Evolutionary conservation across 2,329 filamentous ascomycete genomes (phyloP), one percentile per base, ranked within the genome.

Genomic region (Fusarium coffeatum): DNA sequence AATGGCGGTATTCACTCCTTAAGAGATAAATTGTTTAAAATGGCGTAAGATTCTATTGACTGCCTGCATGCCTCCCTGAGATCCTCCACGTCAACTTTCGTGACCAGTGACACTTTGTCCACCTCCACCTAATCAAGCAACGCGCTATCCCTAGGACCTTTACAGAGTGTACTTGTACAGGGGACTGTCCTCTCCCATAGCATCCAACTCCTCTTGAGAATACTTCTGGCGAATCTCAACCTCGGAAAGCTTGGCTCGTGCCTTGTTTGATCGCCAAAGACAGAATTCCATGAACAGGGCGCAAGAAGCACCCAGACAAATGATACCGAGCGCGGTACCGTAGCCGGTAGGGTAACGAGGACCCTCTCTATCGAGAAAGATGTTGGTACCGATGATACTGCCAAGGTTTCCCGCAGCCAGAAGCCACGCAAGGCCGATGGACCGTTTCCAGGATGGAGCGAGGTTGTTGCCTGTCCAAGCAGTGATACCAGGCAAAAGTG

Each of bases 331-430:
- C 9, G 78, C 74, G 3, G 78, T 73, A 0, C 79, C 77, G 49
- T 80, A 82, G 2, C 80, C 81, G 0, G 80, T 78, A 2, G 71
- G 74, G 64, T 82, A 83, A 16, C 49, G 64, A 3, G 81, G 80
- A 2, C 70, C 76, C 51, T 80, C 72, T n/a, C 61, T 72, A 10
- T 74, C 71, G 9, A 81, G 64, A 59, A 81, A 83, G 55, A 83
- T 79, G 63, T 82, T 81, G 18, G 74, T 76, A 43, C 78, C 78
- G n/a, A 82, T 70, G 27, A 79, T 53, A 43, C 78, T 70, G 3
- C 72, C 69, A 11, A 74, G 50, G 11, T 74, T 74, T 42, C 67
- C 75, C 2, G 72, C 66, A 0, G 71, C 60, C 9, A 76, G 34
- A 12, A 74, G 61, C 69, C 66, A 66, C 5, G 72, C 73, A n/a